Evolutionary conservation across 768 basidiomycete genomes (phyloP).

Genomic region (Hypholoma sublateritium): DNA sequence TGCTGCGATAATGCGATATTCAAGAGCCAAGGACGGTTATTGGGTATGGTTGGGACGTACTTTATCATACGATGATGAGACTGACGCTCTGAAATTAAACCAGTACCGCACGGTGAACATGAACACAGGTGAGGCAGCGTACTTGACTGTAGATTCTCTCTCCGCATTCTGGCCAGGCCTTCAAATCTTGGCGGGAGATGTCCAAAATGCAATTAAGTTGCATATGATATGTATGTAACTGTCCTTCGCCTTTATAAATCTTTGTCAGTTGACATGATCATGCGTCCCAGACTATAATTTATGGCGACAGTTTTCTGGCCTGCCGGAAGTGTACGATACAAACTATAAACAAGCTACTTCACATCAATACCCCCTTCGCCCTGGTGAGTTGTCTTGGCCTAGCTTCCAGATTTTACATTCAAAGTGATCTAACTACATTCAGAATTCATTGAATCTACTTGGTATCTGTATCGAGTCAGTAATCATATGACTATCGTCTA

Average conservation of each 20-base stretch:
- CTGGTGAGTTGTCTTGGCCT: slow-evolving; percentile 41
- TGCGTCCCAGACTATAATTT: slow-evolving; percentile 77
- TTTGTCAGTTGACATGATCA: not conserved
- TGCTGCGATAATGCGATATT: slow-evolving; percentile 81
- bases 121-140: slow-evolving; percentile 69
- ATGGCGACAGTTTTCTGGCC: slow-evolving; percentile 83
- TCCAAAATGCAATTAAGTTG: slow-evolving; percentile 89
- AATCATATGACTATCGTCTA: slow-evolving; percentile 5
- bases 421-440: not conserved
- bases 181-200: slow-evolving; percentile 83
- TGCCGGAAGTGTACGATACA: slow-evolving; percentile 93
- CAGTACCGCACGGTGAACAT: slow-evolving; percentile 90
- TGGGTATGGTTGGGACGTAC: slow-evolving; percentile 56
- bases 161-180: slow-evolving; percentile 98
- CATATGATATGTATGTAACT: slow-evolving; percentile 77
- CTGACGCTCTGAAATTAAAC: not conserved
- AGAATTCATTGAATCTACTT: slow-evolving; percentile 96
- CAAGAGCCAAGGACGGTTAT: slow-evolving; percentile 81
- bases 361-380: slow-evolving; percentile 77
- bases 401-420: not conserved
- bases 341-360: slow-evolving; percentile 70
- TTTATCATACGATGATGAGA: not conserved
- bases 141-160: slow-evolving; percentile 86
- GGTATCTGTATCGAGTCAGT: slow-evolving; percentile 87
- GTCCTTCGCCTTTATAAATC: not conserved